These are phyloP conservation scores for Aegilops umbellulata DNA, from an alignment of 176 grass and related monocot genomes.

Conservation along the genomic window DNA sequence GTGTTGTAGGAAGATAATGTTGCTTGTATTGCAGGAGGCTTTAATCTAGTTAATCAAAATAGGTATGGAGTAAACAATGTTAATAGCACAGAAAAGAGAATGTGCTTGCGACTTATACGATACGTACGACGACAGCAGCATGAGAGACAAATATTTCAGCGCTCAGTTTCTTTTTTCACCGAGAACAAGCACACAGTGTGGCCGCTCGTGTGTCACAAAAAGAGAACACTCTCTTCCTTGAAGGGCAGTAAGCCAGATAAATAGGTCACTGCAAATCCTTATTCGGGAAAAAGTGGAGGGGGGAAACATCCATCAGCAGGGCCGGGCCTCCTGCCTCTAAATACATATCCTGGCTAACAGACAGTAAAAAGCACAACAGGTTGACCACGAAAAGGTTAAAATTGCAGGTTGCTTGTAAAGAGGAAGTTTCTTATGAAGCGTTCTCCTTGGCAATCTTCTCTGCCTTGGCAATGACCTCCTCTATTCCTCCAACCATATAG, in stretches of 20 bases:
- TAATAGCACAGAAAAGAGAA: neutral
- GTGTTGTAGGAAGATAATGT: no score
- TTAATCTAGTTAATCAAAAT: no score
- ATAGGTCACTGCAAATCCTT: slow-evolving; percentile 41
- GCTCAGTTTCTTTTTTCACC: slow-evolving; percentile 12
- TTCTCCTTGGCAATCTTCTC: slow-evolving; percentile 96
- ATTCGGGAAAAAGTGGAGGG: slow-evolving; percentile 34
- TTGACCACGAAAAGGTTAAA: slow-evolving; percentile 35
- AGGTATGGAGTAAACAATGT: neutral
- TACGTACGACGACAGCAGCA: neutral
- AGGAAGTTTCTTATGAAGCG: slow-evolving; percentile 42
- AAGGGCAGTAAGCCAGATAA: slow-evolving; percentile 34
- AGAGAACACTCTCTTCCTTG: slow-evolving; percentile 32
- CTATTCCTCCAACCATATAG: slow-evolving; percentile 96
- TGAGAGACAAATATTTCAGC: neutral
- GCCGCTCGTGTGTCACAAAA: slow-evolving; percentile 27
- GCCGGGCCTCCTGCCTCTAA: slow-evolving; percentile 43
- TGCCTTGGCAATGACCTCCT: slow-evolving; percentile 89
- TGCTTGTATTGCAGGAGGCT: no score
- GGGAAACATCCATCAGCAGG: slow-evolving; percentile 37
- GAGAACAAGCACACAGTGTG: slow-evolving; percentile 25
- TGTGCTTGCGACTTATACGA: neutral
- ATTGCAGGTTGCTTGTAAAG: neutral
- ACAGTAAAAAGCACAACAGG: slow-evolving; percentile 33
- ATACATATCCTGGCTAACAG: slow-evolving; percentile 43